Conservation (phyloP, 176 grass and related monocot species). For the Rhipidocladum racemiflorum region DNA sequence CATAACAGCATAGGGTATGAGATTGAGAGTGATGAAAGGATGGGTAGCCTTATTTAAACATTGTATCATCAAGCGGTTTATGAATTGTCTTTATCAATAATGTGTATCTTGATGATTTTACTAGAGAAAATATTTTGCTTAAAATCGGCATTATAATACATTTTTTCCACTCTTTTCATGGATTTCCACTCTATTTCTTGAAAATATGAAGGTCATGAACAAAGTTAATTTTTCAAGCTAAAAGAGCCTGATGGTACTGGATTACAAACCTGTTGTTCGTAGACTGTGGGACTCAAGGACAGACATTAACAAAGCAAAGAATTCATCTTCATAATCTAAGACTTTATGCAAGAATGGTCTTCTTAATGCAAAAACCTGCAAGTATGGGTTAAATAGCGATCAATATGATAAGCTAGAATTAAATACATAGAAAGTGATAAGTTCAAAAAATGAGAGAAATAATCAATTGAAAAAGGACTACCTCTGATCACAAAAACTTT, state of each 20-base stretch:
- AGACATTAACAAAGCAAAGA: slow-evolving; percentile 93
- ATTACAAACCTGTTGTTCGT: slow-evolving; percentile 70
- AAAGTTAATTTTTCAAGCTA: neutral
- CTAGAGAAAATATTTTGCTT: neutral
- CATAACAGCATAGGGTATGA: slow-evolving; percentile 1
- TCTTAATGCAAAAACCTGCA: slow-evolving; percentile 89
- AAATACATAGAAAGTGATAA: neutral
- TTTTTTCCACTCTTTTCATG: neutral
- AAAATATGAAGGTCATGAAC: slow-evolving; percentile 3
- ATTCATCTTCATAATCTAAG: slow-evolving; percentile 94
- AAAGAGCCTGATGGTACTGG: slow-evolving; percentile 5
- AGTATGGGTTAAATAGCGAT: neutral
- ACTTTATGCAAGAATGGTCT: slow-evolving; percentile 86
- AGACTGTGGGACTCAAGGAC: slow-evolving; percentile 92
- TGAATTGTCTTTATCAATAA: slow-evolving; percentile 1
- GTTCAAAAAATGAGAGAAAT: neutral
- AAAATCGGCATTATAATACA: neutral
- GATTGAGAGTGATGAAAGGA: slow-evolving; percentile 3
- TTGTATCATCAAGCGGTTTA: neutral
- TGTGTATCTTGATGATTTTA: neutral
- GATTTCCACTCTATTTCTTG: neutral
- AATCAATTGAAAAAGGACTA: neutral
- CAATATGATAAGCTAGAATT: neutral
- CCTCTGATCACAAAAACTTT: neutral
- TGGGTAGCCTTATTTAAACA: neutral